Conservation (phyloP, 2,329 filamentous ascomycete genomes). For the Nemania diffusa region DNA sequence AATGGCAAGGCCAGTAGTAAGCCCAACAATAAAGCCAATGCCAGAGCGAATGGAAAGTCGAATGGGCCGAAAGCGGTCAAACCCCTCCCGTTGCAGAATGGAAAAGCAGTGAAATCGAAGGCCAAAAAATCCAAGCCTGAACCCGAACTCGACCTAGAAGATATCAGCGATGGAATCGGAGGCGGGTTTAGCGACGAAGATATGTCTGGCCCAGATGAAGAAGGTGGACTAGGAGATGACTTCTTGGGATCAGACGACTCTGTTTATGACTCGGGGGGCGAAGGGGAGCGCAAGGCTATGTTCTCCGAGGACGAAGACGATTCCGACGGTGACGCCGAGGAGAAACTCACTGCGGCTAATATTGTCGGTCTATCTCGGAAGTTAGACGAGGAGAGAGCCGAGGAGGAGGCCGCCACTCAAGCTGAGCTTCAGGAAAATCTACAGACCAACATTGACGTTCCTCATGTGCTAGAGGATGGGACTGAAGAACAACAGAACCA, state of each 20-base stretch:
- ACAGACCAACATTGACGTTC: constrained; percentile 91
- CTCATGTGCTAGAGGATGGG: constrained; percentile 71
- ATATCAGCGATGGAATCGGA: constrained; percentile 59
- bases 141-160: constrained; percentile 56
- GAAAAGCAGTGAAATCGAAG: constrained; percentile 48
- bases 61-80: constrained; percentile 49
- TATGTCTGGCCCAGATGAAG: constrained; percentile 51
- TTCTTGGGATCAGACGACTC: constrained; percentile 71
- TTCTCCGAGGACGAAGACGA: constrained; percentile 93
- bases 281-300: constrained; percentile 69
- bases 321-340: constrained; percentile 81
- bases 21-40: constrained; percentile 39
- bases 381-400: constrained; percentile 79
- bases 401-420: constrained; percentile 84
- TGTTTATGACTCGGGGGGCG: constrained; percentile 78
- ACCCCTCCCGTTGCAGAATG: constrained; percentile 51
- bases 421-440: constrained; percentile 86
- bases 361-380: constrained; percentile 91
- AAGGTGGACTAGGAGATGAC: constrained; percentile 62
- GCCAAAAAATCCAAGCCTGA: constrained; percentile 54
- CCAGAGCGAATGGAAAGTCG: constrained; percentile 51
- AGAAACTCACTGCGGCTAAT: constrained; percentile 93
- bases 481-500: constrained; percentile 70
- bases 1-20: constrained; percentile 45
- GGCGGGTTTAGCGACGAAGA: constrained; percentile 57